Conservation (phyloP, 108 stramenopile genomes). For the Seminavis robusta region DNA sequence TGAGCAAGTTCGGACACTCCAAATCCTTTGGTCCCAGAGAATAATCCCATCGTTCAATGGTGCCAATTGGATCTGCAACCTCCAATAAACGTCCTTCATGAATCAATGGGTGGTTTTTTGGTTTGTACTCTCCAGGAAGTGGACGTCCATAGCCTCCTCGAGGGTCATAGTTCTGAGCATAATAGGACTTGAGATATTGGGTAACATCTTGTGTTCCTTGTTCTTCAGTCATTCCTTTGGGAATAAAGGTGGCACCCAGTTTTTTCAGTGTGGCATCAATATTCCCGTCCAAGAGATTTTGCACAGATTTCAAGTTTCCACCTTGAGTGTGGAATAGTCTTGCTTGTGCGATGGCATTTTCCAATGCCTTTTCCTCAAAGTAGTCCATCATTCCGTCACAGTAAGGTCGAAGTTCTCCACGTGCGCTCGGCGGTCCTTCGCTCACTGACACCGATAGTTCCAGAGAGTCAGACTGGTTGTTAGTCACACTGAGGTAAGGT, state of each 20-base stretch:
- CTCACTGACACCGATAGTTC: too few species aligned
- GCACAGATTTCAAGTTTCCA: slow-evolving; percentile 12
- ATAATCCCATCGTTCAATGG: slow-evolving; percentile 5
- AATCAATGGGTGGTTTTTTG: slow-evolving; percentile 4
- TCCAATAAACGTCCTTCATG: slow-evolving; percentile 25
- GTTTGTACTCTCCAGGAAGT: slow-evolving; percentile 15
- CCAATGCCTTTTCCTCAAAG: neutral
- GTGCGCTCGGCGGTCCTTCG: too few species aligned
- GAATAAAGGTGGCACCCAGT: slow-evolving; percentile 19
- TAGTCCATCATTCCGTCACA: too few species aligned
- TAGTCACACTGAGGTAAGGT: too few species aligned
- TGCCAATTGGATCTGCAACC: slow-evolving; percentile 19
- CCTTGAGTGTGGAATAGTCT: slow-evolving; percentile 11
- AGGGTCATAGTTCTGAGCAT: neutral
- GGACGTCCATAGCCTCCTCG: slow-evolving; percentile 44
- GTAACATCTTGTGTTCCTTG: neutral
- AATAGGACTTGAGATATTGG: neutral
- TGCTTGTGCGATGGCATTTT: neutral
- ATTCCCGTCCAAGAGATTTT: slow-evolving; percentile 21
- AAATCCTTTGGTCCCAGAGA: slow-evolving; percentile 23
- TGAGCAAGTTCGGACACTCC: slow-evolving; percentile 11
- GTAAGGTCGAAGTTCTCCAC: too few species aligned
- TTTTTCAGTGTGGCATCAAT: slow-evolving; percentile 25
- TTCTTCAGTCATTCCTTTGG: slow-evolving; percentile 6
- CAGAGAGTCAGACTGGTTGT: too few species aligned